phyloP scores from a whole-genome alignment of 2,329 filamentous ascomycete species.

The Fusarium pseudoanthophilum region DNA sequence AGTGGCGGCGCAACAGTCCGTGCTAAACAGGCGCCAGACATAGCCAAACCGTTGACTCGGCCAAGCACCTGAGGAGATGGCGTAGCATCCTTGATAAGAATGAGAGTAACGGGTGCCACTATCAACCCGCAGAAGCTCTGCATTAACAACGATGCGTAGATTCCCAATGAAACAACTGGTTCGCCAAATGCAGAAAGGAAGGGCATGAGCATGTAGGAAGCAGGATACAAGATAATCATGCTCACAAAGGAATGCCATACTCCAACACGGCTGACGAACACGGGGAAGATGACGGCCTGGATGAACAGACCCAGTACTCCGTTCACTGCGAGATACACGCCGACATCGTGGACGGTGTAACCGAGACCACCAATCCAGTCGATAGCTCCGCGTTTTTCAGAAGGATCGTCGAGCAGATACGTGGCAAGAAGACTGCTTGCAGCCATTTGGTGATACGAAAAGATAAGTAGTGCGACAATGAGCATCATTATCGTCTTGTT shows the following conservation, averaged over 20 bases:
- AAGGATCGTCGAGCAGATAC: slow-evolving; percentile 54
- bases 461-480: slow-evolving; percentile 53
- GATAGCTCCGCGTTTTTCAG: slow-evolving; percentile 36
- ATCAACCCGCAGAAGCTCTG: slow-evolving; percentile 77
- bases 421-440: slow-evolving; percentile 56
- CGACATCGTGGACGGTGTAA: slow-evolving; percentile 72
- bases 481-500: slow-evolving; percentile 52
- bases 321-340: slow-evolving; percentile 75
- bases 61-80: slow-evolving; percentile 71
- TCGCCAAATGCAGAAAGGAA: slow-evolving; percentile 71
- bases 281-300: slow-evolving; percentile 76
- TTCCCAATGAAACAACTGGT: slow-evolving; percentile 64
- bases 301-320: slow-evolving; percentile 78
- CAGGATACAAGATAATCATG: slow-evolving; percentile 73
- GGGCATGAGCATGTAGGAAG: slow-evolving; percentile 75
- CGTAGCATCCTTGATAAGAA: slow-evolving; percentile 77
- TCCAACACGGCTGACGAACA: slow-evolving; percentile 70
- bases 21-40: slow-evolving; percentile 76
- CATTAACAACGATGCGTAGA: slow-evolving; percentile 72
- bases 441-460: slow-evolving; percentile 60
- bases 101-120: slow-evolving; percentile 74
- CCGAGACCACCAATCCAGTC: slow-evolving; percentile 71
- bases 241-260: slow-evolving; percentile 74
- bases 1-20: slow-evolving; percentile 76
- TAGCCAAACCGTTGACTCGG: slow-evolving; percentile 77